These are phyloP conservation scores for Pythium monospermum DNA, from an alignment of 352 stramenopile genomes.

Conservation along the genomic window DNA sequence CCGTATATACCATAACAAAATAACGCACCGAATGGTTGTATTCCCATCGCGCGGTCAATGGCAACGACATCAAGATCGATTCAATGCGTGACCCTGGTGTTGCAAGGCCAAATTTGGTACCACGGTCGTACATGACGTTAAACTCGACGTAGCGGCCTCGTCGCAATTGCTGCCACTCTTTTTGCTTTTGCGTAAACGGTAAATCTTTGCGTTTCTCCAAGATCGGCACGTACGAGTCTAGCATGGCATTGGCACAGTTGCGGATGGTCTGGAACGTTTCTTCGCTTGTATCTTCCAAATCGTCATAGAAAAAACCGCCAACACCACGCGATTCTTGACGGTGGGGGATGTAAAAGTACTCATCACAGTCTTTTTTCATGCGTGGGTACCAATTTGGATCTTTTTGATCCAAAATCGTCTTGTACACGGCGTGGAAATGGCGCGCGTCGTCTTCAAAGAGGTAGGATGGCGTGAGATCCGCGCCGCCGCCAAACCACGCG, in stretches of 20 bases:
- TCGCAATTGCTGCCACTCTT: constrained; percentile 97
- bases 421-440: constrained; percentile 98
- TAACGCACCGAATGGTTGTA: constrained; percentile 82
- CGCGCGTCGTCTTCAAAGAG: constrained; percentile 94
- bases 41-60: constrained; percentile 95
- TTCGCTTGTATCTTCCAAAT: constrained; percentile 93
- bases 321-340: constrained; percentile 94
- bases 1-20: constrained; percentile 2
- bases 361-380: constrained; percentile 97
- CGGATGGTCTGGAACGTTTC: constrained; percentile 80
- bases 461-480: constrained; percentile 97
- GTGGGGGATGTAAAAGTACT: constrained; percentile 98
- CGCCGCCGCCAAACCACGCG: constrained; percentile 95
- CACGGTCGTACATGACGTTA: constrained; percentile 99
- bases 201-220: constrained; percentile 94
- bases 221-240: constrained; percentile 95
- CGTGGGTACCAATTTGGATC: constrained; percentile 90
- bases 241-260: constrained; percentile 73
- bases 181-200: constrained; percentile 94
- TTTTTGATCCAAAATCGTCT: constrained; percentile 89
- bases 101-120: constrained; percentile 97
- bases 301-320: constrained; percentile 98
- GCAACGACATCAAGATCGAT: constrained; percentile 98
- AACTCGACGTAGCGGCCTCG: constrained; percentile 98
- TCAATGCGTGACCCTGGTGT: constrained; percentile 95